Base-by-base conservation (phyloP, 176 grass and related monocot species). In the Stipa capillata region DNA sequence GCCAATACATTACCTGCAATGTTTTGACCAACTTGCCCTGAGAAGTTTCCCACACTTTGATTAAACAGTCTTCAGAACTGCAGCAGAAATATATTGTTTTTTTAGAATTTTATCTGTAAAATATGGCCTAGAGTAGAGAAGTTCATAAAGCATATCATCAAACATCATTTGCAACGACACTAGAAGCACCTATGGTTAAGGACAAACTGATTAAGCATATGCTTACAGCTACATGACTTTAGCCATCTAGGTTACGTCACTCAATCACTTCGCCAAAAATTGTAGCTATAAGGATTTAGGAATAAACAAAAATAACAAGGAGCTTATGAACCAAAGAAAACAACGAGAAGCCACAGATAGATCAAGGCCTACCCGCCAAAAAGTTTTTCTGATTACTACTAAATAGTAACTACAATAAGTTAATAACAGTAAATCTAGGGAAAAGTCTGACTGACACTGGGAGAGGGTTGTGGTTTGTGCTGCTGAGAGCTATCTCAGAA, bases 31-130 rank as follows among this genome's bases (percentile, higher is more conserved):
- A 83, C 47, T 98, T 98, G 71, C 96, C 96, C 52, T 94, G 87
- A 60, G 90, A 64, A 59, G 92, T 98, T 89, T 94, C 92, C 95
- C 92, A 98, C 50, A 98, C 96, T 93, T 98, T 98, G 76, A 94
- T 98, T 57, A 23, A 89, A 70, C 96, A 94, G 91, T 98, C 96
- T 90, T 98, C 90, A 69, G 96, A 98, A 75, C 96, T 98, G 84
- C 82, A 54, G 63, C 23, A 82, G 23, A 72, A 57, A 74, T 27
- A 36, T 15, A 79, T 31, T 50, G 17, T 32, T 65, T 32, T 65
- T 67, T 73, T 34, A 88, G 24, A 84, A 73, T 39, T 23, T 15
- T 43, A 79, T 50, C 1, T 40, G 32, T 32, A 65, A 78, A 73
- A 57, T 33, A 73, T 43, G 1, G 21, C 17, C 8, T 77, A 6